Percentiles rank a stretch among this genome's conserved stretches.
These are phyloP conservation scores for Cutaneotrichosporon sp. DNA, from an alignment of 1,284 basidiomycete species.

Conservation along the genomic window DNA sequence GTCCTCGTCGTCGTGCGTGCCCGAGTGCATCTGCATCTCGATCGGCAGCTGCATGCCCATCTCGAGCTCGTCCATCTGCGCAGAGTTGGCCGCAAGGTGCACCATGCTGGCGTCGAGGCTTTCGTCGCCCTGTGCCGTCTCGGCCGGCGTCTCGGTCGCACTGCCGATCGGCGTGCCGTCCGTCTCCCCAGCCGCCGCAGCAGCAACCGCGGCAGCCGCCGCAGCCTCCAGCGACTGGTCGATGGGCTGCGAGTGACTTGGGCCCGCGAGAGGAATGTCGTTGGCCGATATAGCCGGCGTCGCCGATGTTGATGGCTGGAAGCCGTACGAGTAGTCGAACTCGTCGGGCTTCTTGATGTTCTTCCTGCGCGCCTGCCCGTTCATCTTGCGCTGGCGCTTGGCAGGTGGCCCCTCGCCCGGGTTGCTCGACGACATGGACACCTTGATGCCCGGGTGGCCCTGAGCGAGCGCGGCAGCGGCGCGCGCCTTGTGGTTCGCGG, in stretches of 20 bases:
- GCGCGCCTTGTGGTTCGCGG: constrained; percentile 47
- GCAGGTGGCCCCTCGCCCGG: constrained; percentile 3
- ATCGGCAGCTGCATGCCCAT: constrained; percentile 52
- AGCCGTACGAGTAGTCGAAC: constrained; percentile 17
- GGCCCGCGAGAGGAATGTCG: constrained; percentile 11
- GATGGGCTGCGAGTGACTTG: constrained; percentile 1
- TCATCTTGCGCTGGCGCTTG: constrained; percentile 27
- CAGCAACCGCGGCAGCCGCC: constrained; percentile 3
- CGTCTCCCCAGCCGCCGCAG: background rate
- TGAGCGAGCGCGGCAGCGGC: constrained; percentile 48
- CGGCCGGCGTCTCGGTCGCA: constrained; percentile 2
- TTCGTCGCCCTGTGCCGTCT: constrained; percentile 3
- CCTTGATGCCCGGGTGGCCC: constrained; percentile 50
- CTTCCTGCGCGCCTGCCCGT: constrained; percentile 26
- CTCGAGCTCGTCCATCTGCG: constrained; percentile 51
- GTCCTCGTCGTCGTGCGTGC: constrained; percentile 34
- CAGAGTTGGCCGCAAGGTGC: constrained; percentile 42
- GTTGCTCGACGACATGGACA: constrained; percentile 36
- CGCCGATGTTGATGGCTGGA: constrained; percentile 4
- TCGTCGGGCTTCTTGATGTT: constrained; percentile 26
- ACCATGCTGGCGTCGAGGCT: constrained; percentile 46
- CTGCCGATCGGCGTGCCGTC: constrained; percentile 2
- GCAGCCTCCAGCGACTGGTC: constrained; percentile 5
- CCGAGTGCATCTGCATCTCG: constrained; percentile 52
- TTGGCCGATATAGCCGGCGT: constrained; percentile 7